A percentile compares a stretch with the other conserved stretches of the same genome.
These are phyloP conservation scores for Wickerhamiella kazuoi DNA, from an alignment of 805 yeast species.

Conservation along the genomic window DNA sequence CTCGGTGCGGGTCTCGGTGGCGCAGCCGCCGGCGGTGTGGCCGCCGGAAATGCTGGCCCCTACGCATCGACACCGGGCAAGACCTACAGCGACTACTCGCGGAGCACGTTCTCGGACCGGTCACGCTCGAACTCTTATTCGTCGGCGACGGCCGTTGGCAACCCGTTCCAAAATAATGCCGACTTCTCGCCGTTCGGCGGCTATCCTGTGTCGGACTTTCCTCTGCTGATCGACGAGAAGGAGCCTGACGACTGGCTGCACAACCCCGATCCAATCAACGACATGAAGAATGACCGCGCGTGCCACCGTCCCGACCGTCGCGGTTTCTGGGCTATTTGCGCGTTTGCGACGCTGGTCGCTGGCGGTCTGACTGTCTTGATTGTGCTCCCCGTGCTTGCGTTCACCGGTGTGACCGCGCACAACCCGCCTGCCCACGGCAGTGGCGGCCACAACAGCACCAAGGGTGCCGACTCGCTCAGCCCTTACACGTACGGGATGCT, in stretches of 20 bases:
- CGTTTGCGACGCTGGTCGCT: conserved; percentile 34
- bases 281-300: conserved; percentile 52
- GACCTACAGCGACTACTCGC: conserved; percentile 2
- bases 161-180: conserved; percentile 18
- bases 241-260: conserved; percentile 91
- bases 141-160: conserved; percentile 12
- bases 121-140: conserved; percentile 8
- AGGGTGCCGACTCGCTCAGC: conserved; percentile 23
- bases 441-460: conserved; percentile 4
- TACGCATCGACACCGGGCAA: conserved; percentile 1
- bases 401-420: conserved; percentile 41
- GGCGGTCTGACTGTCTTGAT: conserved; percentile 58
- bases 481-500: conserved; percentile 40
- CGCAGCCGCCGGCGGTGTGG: conserved; percentile 10
- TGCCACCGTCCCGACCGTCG: conserved; percentile 23
- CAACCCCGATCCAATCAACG: conserved; percentile 89
- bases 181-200: conserved; percentile 75
- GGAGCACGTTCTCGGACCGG: conserved; percentile 3
- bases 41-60: conserved; percentile 4
- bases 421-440: conserved; percentile 9
- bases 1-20: conserved; percentile 7
- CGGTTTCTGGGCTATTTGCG: conserved; percentile 20
- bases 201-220: conserved; percentile 84
- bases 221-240: conserved; percentile 76
- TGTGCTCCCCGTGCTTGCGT: conserved; percentile 69